Evolutionary conservation across 2,329 filamentous ascomycete genomes (phyloP).

Genomic region (Scedosporium apiospermum): DNA sequence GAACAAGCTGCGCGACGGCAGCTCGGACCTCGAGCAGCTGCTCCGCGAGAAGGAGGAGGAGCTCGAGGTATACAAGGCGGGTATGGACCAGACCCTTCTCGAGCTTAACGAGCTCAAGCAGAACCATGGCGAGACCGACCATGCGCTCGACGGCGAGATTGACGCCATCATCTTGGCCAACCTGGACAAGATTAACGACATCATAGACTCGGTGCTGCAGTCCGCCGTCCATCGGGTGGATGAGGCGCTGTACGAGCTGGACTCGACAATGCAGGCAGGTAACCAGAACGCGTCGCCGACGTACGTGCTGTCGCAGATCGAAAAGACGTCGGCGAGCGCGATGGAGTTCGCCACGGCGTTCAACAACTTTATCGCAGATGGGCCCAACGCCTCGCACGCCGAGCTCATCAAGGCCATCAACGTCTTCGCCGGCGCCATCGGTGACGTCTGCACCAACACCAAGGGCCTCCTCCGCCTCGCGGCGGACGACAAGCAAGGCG

Average conservation of each 20-base stretch:
- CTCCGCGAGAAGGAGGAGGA: slow-evolving; percentile 95
- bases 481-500: slow-evolving; percentile 89
- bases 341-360: slow-evolving; percentile 98
- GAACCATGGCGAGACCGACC: slow-evolving; percentile 65
- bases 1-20: slow-evolving; percentile 66
- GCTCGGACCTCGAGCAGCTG: slow-evolving; percentile 74
- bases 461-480: slow-evolving; percentile 91
- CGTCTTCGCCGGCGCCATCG: slow-evolving; percentile 79
- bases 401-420: slow-evolving; percentile 92
- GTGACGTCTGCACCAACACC: slow-evolving; percentile 91
- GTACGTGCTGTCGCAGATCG: slow-evolving; percentile 92
- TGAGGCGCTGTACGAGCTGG: slow-evolving; percentile 91
- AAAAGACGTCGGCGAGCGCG: slow-evolving; percentile 87
- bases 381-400: slow-evolving; percentile 78
- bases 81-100: slow-evolving; percentile 91
- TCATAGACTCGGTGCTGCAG: slow-evolving; percentile 94
- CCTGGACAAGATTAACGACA: slow-evolving; percentile 88
- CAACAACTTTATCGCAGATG: slow-evolving; percentile 97
- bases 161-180: slow-evolving; percentile 81
- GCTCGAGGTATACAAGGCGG: slow-evolving; percentile 94
- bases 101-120: slow-evolving; percentile 83
- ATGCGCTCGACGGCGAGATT: slow-evolving; percentile 79
- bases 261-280: slow-evolving; percentile 95
- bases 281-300: slow-evolving; percentile 96
- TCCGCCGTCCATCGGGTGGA: slow-evolving; percentile 89